These are phyloP conservation scores for Echeveria elegans DNA, from an alignment of 164 flowering plant genomes.

Conservation along the genomic window DNA sequence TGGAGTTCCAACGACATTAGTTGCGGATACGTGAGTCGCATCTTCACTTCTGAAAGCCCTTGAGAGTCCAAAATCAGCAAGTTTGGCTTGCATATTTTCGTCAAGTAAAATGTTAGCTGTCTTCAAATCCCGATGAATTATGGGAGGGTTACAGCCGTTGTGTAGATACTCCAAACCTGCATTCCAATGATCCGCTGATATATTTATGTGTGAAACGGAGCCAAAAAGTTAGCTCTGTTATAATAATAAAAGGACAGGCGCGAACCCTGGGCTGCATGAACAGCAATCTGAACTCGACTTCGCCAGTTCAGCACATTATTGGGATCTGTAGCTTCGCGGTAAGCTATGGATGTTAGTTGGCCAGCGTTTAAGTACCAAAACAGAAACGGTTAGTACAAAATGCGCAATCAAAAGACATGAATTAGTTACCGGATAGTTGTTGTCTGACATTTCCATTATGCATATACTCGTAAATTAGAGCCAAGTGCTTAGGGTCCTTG, in stretches of 20 bases:
- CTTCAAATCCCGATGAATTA: conserved; percentile 28
- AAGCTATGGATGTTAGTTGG: neutral
- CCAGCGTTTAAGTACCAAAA: neutral
- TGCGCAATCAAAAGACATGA: neutral
- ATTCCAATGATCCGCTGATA: no score
- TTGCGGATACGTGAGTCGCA: conserved; percentile 13
- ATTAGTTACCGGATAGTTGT: conserved; percentile 17
- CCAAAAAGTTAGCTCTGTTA: no score
- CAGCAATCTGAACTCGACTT: conserved; percentile 27
- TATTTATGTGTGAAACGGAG: no score
- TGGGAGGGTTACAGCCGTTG: conserved; percentile 22
- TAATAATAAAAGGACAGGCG: neutral
- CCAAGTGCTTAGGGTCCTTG: conserved; percentile 15
- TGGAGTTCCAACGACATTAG: conserved; percentile 17
- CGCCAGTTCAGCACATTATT: conserved; percentile 16
- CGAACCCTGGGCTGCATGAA: conserved; percentile 31
- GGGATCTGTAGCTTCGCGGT: neutral
- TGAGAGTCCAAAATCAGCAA: conserved; percentile 31
- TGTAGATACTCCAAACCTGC: conserved; percentile 31
- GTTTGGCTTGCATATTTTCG: conserved; percentile 19
- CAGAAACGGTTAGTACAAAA: no score
- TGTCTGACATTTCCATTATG: conserved; percentile 19
- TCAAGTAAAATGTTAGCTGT: conserved; percentile 24
- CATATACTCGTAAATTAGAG: conserved; percentile 24
- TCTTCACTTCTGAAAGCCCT: conserved; percentile 12